phyloP scores from a whole-genome alignment of 2,329 filamentous ascomycete species.

The Beauveria rudraprayagi region DNA sequence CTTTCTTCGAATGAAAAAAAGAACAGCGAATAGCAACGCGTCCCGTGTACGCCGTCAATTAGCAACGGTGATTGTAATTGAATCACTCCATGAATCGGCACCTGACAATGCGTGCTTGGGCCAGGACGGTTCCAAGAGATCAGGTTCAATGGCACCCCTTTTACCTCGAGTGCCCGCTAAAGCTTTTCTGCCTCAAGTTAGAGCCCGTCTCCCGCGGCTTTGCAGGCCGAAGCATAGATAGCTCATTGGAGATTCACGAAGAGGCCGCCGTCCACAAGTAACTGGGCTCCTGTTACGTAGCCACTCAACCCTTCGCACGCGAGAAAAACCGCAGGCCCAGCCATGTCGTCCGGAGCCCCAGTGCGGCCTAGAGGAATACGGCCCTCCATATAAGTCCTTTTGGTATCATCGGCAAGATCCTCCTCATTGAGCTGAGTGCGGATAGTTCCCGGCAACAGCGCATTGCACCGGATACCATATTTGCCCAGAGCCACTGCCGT shows the following conservation, averaged over 20 bases:
- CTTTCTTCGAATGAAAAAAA: too few species aligned
- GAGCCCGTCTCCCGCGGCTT: neutral
- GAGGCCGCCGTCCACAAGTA: conserved; percentile 79
- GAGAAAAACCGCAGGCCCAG: conserved; percentile 77
- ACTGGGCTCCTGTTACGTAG: conserved; percentile 74
- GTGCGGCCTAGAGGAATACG: conserved; percentile 71
- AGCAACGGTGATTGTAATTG: too few species aligned
- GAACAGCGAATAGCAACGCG: too few species aligned
- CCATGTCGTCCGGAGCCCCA: conserved; percentile 66
- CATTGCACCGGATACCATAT: conserved; percentile 74
- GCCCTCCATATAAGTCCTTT: conserved; percentile 71
- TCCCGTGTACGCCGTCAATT: neutral
- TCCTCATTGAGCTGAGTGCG: conserved; percentile 77
- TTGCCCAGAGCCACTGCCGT: conserved; percentile 70
- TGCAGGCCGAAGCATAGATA: neutral
- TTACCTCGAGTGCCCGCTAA: too few species aligned
- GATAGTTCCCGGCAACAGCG: conserved; percentile 74
- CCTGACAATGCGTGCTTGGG: too few species aligned
- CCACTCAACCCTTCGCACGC: conserved; percentile 70
- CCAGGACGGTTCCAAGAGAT: too few species aligned
- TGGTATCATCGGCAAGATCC: conserved; percentile 65
- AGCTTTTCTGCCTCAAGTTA: neutral
- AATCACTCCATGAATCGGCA: too few species aligned
- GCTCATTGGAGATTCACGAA: conserved; percentile 80
- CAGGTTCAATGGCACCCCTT: too few species aligned